Percentiles rank a stretch among this genome's conserved stretches.
Evolutionary conservation across 345 rosid species (phyloP).

Genomic region (Crucihimalaya himalaica): DNA sequence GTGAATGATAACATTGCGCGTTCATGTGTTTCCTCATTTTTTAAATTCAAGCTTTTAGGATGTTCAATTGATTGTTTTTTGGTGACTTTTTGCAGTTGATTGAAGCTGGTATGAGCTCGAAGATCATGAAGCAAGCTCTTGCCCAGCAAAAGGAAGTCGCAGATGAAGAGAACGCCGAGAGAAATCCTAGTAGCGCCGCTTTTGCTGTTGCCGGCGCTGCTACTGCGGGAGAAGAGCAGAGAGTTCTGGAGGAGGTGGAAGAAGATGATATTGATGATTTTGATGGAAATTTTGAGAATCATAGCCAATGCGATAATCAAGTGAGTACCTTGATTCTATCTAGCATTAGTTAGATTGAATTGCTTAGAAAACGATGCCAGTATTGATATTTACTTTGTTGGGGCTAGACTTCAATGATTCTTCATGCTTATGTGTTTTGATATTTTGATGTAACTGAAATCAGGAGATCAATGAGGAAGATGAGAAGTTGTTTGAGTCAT

Average conservation of each 20-base stretch:
- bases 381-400: not conserved
- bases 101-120: constrained; percentile 69
- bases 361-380: not conserved
- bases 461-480: constrained; percentile 83
- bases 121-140: constrained; percentile 82
- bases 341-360: not conserved
- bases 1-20: constrained; percentile 29
- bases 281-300: constrained; percentile 61
- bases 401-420: not conserved
- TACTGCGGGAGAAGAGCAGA: constrained; percentile 45
- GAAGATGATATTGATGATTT: constrained; percentile 73
- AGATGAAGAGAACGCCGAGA: constrained; percentile 58
- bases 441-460: not conserved
- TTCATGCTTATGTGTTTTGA: constrained; percentile 5
- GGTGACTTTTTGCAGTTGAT: constrained; percentile 49
- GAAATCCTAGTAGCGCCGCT: constrained; percentile 37
- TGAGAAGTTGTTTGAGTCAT: constrained; percentile 80
- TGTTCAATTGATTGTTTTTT: not conserved
- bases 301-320: constrained; percentile 57
- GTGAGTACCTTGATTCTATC: constrained; percentile 38
- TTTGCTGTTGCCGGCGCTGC: constrained; percentile 41
- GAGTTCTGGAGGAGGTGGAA: constrained; percentile 50
- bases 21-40: not conserved
- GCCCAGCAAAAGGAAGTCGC: constrained; percentile 80
- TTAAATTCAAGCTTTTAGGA: not conserved